Evolutionary conservation across 108 stramenopile species (phyloP), one percentile per base, ranked within the genome.

Genomic region (Fragilariopsis cylindrus): DNA sequence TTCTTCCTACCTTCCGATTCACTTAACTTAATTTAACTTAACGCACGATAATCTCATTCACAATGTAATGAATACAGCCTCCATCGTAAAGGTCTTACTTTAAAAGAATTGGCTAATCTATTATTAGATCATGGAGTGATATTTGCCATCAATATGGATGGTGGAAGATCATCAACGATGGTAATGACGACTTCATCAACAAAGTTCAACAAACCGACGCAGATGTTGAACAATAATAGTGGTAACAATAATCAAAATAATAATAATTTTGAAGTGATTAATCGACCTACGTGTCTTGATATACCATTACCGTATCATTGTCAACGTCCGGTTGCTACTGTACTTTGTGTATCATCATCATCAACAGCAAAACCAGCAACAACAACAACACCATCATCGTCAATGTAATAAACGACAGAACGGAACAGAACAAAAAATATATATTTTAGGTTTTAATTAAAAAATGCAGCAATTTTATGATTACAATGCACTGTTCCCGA

Each of bases 91-190:
- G 85, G 81, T 18, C 53, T 73, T 4, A 73, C 79, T 5, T 60
- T 85, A 60, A 44, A 72, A 8, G 76, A 82, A 54, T 40, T 79
- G 53, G 75, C 81, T 50, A 54, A 53, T 4, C 39, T 71, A 4
- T 43, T 85, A 48, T 13, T 76, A 5, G 49, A 58, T 18, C 43
- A 56, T 7, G 78, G 78, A 41, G 74, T 54, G 1, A 48, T 43
- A 11, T 80, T 68, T 74, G 81, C 81, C 45, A 66, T 85, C 39
- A 82, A 79, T 60, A 60, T 85, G 71, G 85, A 85, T 74, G 85
- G 85, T 16, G 85, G 85, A 39, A 60, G 81, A 9, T 79, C 77
- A 3, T 79, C 81, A 7, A 81, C 81, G 3, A 66, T 85, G 71
- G 60, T 76, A 8, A 63, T 63, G 62, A 5, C 50, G 50, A 52